These are phyloP conservation scores for Sphaerulina vaccinii DNA, from an alignment of 2,329 filamentous ascomycete genomes.

Conservation along the genomic window DNA sequence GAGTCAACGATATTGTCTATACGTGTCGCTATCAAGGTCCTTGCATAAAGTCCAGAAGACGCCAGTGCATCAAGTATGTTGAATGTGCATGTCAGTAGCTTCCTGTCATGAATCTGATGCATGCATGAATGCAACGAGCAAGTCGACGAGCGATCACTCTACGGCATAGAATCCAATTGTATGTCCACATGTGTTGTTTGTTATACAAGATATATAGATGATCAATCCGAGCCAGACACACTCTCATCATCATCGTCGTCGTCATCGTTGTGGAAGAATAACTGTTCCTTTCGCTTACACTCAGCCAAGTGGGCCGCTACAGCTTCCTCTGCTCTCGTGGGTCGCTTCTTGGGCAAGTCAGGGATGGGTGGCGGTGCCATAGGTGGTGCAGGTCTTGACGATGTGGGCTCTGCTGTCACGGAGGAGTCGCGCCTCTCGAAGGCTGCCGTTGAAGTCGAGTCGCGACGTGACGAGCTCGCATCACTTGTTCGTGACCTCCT, in stretches of 20 bases:
- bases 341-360: background rate
- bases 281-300: constrained; percentile 7
- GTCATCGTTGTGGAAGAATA: constrained; percentile 3
- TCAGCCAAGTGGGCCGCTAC: constrained; percentile 8
- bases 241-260: constrained; percentile 3
- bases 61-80: too few relatives aligned
- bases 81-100: too few relatives aligned
- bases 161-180: too few relatives aligned
- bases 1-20: too few relatives aligned
- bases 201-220: background rate
- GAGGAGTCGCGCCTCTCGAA: background rate
- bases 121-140: too few relatives aligned
- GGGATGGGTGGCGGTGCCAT: background rate
- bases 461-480: background rate
- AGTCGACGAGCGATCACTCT: too few relatives aligned
- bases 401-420: background rate
- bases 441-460: background rate
- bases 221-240: background rate
- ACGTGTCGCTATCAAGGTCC: too few relatives aligned
- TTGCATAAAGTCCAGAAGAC: too few relatives aligned
- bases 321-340: background rate
- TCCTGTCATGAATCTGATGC: too few relatives aligned
- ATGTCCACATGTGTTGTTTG: too few relatives aligned
- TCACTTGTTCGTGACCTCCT: background rate
- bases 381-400: background rate